A percentile compares a stretch with the other conserved stretches of the same genome.
These are phyloP conservation scores for Neofusicoccum ribis DNA, from an alignment of 2,329 filamentous ascomycete genomes.

Conservation along the genomic window DNA sequence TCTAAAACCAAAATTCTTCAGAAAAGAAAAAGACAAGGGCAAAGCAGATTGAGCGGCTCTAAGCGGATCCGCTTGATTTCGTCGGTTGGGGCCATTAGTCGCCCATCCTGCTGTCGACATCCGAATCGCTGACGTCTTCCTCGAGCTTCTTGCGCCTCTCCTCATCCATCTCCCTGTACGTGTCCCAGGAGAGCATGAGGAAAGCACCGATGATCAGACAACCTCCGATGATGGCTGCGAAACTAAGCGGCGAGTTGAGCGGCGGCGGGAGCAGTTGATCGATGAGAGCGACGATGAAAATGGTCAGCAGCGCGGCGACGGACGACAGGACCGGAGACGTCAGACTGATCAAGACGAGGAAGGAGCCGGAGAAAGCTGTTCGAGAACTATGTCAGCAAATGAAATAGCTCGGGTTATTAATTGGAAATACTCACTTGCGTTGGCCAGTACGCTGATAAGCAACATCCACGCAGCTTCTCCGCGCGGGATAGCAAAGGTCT, in stretches of 20 bases:
- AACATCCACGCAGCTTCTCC: constrained; percentile 80
- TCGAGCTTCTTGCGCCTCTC: constrained; percentile 64
- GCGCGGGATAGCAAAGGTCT: constrained; percentile 78
- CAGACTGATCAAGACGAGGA: constrained; percentile 87
- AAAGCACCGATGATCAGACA: constrained; percentile 87
- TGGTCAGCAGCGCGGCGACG: constrained; percentile 90
- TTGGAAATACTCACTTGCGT: constrained; percentile 63
- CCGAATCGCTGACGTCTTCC: constrained; percentile 43
- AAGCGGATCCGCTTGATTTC: neutral
- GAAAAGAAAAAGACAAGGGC: neutral
- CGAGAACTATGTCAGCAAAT: neutral
- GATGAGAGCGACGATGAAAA: constrained; percentile 91
- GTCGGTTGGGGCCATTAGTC: neutral
- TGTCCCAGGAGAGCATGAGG: constrained; percentile 82
- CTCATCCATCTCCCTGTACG: constrained; percentile 89
- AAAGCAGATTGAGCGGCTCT: too few species aligned
- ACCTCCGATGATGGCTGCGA: constrained; percentile 78
- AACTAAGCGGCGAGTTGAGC: constrained; percentile 69
- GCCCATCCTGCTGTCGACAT: constrained; percentile 35
- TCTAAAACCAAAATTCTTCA: neutral
- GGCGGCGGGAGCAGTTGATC: constrained; percentile 78
- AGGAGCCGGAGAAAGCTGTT: constrained; percentile 79
- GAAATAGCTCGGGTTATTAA: neutral
- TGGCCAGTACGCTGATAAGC: constrained; percentile 76
- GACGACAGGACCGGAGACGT: constrained; percentile 91